phyloP scores from a whole-genome alignment of 164 flowering plant genomes.

The Umbilicus rupestris region DNA sequence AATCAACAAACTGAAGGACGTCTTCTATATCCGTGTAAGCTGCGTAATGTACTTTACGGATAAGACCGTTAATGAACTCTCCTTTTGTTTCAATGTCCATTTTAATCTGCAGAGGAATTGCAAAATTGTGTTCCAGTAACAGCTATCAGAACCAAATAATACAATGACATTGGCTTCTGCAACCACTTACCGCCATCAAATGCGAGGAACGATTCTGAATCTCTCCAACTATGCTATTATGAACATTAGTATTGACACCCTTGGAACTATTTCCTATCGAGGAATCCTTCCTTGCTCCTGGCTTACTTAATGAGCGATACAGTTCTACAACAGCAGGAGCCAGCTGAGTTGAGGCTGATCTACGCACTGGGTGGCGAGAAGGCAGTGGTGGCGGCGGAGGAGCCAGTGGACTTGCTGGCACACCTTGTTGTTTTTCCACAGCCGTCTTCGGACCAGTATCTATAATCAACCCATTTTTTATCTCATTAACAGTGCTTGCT shows the following conservation, averaged over 20 bases:
- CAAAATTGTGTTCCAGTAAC: neutral
- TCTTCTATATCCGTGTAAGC: slow-evolving; percentile 46
- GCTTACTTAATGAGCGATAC: slow-evolving; percentile 39
- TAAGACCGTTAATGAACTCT: slow-evolving; percentile 50
- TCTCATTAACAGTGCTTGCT: slow-evolving; percentile 2
- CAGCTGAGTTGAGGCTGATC: slow-evolving; percentile 24
- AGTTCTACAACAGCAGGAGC: slow-evolving; percentile 35
- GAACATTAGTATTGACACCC: slow-evolving; percentile 27
- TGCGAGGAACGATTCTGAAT: slow-evolving; percentile 68
- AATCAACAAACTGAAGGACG: slow-evolving; percentile 46
- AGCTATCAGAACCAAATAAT: neutral
- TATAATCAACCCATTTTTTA: neutral
- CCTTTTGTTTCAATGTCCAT: slow-evolving; percentile 60
- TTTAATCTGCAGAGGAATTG: slow-evolving; percentile 32
- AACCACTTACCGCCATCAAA: slow-evolving; percentile 46
- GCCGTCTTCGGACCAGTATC: neutral
- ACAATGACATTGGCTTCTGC: neutral
- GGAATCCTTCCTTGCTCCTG: slow-evolving; percentile 24
- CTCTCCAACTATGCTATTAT: slow-evolving; percentile 70
- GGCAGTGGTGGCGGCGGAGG: slow-evolving; percentile 26
- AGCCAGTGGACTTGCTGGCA: slow-evolving; percentile 12
- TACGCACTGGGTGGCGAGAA: slow-evolving; percentile 21
- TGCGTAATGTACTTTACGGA: slow-evolving; percentile 35
- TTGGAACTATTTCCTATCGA: slow-evolving; percentile 17
- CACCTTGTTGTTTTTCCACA: slow-evolving; percentile 19